Base-by-base conservation (phyloP, 1,284 basidiomycete genomes). In the Hypsizygus ulmarius region DNA sequence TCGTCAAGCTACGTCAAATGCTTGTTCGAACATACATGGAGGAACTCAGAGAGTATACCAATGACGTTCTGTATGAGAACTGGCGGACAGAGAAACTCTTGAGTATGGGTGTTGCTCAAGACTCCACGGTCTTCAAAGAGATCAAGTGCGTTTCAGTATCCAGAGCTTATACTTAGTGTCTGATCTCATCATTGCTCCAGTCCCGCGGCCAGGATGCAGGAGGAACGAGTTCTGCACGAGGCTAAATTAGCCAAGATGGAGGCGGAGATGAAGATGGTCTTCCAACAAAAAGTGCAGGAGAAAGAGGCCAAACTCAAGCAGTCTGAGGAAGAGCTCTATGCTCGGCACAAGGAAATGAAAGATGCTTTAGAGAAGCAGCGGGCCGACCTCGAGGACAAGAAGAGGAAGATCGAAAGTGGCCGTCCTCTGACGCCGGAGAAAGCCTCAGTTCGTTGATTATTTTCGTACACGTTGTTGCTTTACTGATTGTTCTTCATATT, bases 221-320 rank as follows among this genome's bases (percentile, higher is more conserved):
- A 98, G 66, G 95, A 98, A 68, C 89, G 94, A 50, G 78, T 90
- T 45, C 72, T 94, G 64, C 93, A 96, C 69, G 93, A 96, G 73
- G 90, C 92, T 58, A 97, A 97, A 70, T 81, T 98, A 51, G 82
- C 90, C 51, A 98, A 97, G 86, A 97, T 97, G 94, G 94, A 98
- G 74, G 89, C 92, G 50, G 94, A 97, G 79, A 96, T 97, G 93
- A 95, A 94, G 81, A 91, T 93, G 89, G 94, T 98, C 59, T 98
- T 98, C 90, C 93, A 95, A 68, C 95, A 97, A 72, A 98, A 98
- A 71, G 94, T 98, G 45, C 91, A 93, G 67, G 94, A 98, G 71
- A 97, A 98, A 77, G 94, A 98, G 68, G 82, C 91, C 54, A 97
- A 97, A 72, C 79, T 98, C 66, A 97, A 97, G 75, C 94, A 97